These are phyloP conservation scores for Aspergillus floridensis DNA, from an alignment of 2,329 filamentous ascomycete species.

Conservation along the genomic window DNA sequence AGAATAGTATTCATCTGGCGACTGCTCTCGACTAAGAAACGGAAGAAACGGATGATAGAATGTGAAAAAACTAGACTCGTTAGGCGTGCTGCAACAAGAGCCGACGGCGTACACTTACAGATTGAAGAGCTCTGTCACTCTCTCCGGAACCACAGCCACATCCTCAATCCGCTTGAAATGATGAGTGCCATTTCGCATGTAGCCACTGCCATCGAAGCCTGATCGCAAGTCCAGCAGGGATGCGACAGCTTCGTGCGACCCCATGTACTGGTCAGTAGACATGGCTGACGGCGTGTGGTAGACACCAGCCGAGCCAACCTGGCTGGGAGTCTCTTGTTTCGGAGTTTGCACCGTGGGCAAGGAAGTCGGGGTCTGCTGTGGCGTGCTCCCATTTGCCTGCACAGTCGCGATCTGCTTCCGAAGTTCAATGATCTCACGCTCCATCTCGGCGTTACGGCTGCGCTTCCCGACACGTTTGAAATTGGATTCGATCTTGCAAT, in stretches of 20 bases:
- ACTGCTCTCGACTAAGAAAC: slow-evolving; percentile 55
- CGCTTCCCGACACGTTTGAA: slow-evolving; percentile 68
- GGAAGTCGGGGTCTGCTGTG: slow-evolving; percentile 22
- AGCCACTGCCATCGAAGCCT: slow-evolving; percentile 43
- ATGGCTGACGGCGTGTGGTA: slow-evolving; percentile 37
- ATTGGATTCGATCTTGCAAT: slow-evolving; percentile 66
- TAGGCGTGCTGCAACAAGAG: slow-evolving; percentile 6
- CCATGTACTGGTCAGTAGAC: slow-evolving; percentile 44
- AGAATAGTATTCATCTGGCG: slow-evolving; percentile 57
- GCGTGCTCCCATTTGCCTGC: slow-evolving; percentile 26
- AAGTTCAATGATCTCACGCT: slow-evolving; percentile 55
- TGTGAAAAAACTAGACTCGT: slow-evolving; percentile 57
- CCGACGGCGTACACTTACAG: slow-evolving; percentile 31
- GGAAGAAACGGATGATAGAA: slow-evolving; percentile 64
- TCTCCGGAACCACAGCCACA: slow-evolving; percentile 45
- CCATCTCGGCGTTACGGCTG: slow-evolving; percentile 64
- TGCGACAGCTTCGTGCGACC: slow-evolving; percentile 51
- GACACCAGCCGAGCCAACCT: slow-evolving; percentile 33
- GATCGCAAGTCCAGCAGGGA: slow-evolving; percentile 51
- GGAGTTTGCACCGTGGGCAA: slow-evolving; percentile 29
- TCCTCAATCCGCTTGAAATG: slow-evolving; percentile 54
- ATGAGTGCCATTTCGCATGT: slow-evolving; percentile 49
- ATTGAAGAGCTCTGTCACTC: slow-evolving; percentile 46
- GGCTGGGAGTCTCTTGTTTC: slow-evolving; percentile 39
- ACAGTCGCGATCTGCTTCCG: slow-evolving; percentile 46